Evolutionary conservation across 73 alveolate genomes (phyloP).

Genomic region (Symbiodinium natans): DNA sequence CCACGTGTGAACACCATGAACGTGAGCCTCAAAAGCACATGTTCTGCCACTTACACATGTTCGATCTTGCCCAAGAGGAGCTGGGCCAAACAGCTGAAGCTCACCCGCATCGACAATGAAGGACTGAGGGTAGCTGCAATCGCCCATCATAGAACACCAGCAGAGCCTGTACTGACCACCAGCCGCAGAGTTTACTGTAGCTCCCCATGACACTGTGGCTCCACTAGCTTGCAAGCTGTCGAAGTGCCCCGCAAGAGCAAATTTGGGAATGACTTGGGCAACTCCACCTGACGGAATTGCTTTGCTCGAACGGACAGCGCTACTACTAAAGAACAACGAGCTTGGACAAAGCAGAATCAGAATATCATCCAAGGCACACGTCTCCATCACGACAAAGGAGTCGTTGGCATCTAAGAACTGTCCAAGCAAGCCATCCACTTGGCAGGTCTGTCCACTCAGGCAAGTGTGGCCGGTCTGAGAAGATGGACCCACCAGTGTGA

Average conservation of each 20-base stretch:
- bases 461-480: neutral
- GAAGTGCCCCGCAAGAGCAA: neutral
- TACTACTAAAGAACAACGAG: neutral
- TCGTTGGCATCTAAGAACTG: neutral
- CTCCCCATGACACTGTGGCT: neutral
- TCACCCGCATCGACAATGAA: neutral
- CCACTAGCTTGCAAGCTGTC: neutral
- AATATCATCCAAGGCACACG: neutral
- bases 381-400: neutral
- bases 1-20: neutral
- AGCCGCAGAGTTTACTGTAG: neutral
- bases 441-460: constrained; percentile 4
- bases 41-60: neutral
- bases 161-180: neutral
- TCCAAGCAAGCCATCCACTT: neutral
- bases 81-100: neutral
- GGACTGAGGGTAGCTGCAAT: neutral
- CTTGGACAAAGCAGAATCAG: neutral
- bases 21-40: neutral
- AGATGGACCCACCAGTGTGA: constrained; percentile 19
- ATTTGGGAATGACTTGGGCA: neutral
- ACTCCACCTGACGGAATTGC: neutral
- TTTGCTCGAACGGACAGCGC: neutral
- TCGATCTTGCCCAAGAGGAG: neutral
- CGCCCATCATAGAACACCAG: neutral